Evolutionary conservation across 1,139 yeast genomes (phyloP).

Genomic region (Kodamaea anthophila): DNA sequence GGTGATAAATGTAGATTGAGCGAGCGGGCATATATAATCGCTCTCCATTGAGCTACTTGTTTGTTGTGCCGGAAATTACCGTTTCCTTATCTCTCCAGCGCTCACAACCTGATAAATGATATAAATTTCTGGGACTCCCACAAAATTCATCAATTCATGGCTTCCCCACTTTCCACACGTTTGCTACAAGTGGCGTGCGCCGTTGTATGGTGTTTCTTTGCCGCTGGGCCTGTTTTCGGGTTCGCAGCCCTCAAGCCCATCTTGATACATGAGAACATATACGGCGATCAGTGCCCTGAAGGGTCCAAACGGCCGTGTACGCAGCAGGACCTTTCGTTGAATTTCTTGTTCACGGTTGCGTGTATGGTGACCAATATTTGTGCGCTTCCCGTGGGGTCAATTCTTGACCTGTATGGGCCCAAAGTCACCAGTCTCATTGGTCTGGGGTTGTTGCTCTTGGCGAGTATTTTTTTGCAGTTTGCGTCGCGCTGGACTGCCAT

Average conservation of each 20-base stretch:
- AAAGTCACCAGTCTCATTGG: constrained; percentile 74
- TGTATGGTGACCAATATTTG: constrained; percentile 83
- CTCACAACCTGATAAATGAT: constrained; percentile 2
- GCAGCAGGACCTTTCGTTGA: constrained; percentile 74
- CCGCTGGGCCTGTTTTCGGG: constrained; percentile 93
- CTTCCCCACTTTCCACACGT: constrained; percentile 15
- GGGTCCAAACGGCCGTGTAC: constrained; percentile 41
- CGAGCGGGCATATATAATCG: no score
- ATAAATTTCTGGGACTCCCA: background rate
- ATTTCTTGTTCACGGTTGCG: constrained; percentile 76
- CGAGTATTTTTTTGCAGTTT: constrained; percentile 43
- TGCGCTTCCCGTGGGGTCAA: constrained; percentile 75
- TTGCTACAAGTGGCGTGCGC: constrained; percentile 59
- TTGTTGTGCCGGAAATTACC: no score
- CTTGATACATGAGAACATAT: constrained; percentile 70
- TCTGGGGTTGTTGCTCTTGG: constrained; percentile 46
- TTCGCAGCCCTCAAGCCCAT: constrained; percentile 91
- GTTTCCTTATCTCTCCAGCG: constrained; percentile 1
- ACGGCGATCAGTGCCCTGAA: constrained; percentile 49
- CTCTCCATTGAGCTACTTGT: no score
- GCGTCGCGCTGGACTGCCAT: constrained; percentile 24
- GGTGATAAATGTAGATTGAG: no score
- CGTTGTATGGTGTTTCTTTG: constrained; percentile 76
- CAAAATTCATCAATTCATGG: no score
- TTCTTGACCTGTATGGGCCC: constrained; percentile 77